phyloP scores from a whole-genome alignment of 1,284 basidiomycete species.

The Kwoniella shivajii region DNA sequence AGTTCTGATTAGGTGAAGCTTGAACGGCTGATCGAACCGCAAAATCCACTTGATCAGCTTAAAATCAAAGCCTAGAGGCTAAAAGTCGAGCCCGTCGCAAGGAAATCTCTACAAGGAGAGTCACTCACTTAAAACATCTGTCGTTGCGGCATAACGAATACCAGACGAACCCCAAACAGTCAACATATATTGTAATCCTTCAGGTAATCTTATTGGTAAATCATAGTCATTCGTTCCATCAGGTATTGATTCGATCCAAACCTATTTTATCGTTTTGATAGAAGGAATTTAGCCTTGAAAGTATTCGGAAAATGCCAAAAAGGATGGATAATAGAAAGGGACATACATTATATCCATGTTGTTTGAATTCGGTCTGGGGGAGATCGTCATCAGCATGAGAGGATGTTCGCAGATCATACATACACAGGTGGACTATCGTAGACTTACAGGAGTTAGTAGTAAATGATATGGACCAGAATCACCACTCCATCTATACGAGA shows the following conservation, averaged over 20 bases:
- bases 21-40: constrained; percentile 33
- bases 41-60: too few species aligned
- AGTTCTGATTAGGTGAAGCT: constrained; percentile 16
- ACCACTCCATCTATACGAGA: constrained; percentile 40
- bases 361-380: constrained; percentile 41
- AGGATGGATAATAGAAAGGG: neutral
- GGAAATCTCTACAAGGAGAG: neutral
- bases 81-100: too few species aligned
- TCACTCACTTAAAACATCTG: constrained; percentile 47
- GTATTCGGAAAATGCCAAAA: neutral
- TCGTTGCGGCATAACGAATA: constrained; percentile 47
- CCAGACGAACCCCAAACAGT: constrained; percentile 51
- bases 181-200: constrained; percentile 42
- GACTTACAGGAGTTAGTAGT: constrained; percentile 47
- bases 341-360: constrained; percentile 50
- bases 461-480: constrained; percentile 52
- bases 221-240: constrained; percentile 36
- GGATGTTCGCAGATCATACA: constrained; percentile 1
- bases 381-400: too few species aligned
- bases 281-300: neutral
- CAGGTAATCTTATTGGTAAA: constrained; percentile 41
- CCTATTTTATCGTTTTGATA: constrained; percentile 16
- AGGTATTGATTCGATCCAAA: constrained; percentile 46
- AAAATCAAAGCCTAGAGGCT: too few species aligned
- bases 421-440: neutral